Conservation (phyloP, 2,329 filamentous ascomycete genomes). For the Lecanicillium sp. region DNA sequence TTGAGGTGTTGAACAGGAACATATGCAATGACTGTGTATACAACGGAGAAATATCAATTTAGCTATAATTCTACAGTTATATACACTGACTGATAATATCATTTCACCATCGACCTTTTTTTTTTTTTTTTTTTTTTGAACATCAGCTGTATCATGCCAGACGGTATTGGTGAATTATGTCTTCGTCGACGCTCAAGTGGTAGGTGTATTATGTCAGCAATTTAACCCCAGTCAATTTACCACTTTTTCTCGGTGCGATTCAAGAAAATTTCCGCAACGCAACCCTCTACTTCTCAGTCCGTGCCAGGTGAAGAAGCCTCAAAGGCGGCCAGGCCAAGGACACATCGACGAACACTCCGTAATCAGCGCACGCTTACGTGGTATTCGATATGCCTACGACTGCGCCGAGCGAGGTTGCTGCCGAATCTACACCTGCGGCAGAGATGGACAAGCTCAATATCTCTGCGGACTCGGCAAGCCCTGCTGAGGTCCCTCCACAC, state of each 20-base stretch:
- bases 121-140: no score
- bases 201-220: slow-evolving; percentile 7
- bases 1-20: no score
- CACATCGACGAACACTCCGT: background rate
- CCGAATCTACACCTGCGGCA: slow-evolving; percentile 18
- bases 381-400: slow-evolving; percentile 11
- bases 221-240: background rate
- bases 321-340: background rate
- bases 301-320: background rate
- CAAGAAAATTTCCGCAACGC: background rate
- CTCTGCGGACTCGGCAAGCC: slow-evolving; percentile 9
- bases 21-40: no score
- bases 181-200: background rate
- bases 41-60: no score
- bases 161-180: background rate
- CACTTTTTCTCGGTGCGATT: slow-evolving; percentile 1
- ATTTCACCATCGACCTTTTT: no score
- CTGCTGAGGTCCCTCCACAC: slow-evolving; percentile 44
- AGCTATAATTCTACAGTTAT: no score
- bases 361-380: background rate
- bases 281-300: background rate
- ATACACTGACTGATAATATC: no score
- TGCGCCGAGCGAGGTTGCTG: slow-evolving; percentile 19
- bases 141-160: no score
- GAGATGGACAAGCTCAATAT: slow-evolving; percentile 23